Conservation (phyloP, 2,329 filamentous ascomycete species). For the Endoconidiophora polonica region DNA sequence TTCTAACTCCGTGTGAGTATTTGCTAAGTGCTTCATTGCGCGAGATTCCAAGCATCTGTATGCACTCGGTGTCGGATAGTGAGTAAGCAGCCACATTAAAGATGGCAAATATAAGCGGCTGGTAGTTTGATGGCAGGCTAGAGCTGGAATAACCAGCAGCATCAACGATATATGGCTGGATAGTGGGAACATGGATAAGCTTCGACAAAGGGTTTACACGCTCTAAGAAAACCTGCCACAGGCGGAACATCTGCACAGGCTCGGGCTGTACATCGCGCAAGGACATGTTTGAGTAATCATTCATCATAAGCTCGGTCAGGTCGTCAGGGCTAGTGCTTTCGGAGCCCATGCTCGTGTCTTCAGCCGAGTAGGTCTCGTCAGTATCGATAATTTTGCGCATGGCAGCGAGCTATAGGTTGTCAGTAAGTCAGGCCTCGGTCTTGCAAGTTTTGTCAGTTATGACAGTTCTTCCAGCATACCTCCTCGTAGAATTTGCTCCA, state of each 20-base stretch:
- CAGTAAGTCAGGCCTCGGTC: not conserved
- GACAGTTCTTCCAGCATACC: slow-evolving; percentile 22
- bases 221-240: slow-evolving; percentile 62
- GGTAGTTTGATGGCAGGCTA: slow-evolving; percentile 38
- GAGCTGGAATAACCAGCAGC: slow-evolving; percentile 35
- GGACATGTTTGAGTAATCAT: slow-evolving; percentile 24
- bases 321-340: slow-evolving; percentile 35
- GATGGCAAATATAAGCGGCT: slow-evolving; percentile 48
- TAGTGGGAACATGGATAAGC: slow-evolving; percentile 51
- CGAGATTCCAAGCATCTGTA: slow-evolving; percentile 32
- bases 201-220: slow-evolving; percentile 62
- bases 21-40: slow-evolving; percentile 33
- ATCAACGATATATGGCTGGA: slow-evolving; percentile 49
- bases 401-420: slow-evolving; percentile 30
- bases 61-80: slow-evolving; percentile 37
- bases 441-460: not conserved
- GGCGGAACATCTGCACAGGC: slow-evolving; percentile 46
- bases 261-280: slow-evolving; percentile 43
- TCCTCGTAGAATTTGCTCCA: slow-evolving; percentile 39
- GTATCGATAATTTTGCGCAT: slow-evolving; percentile 42
- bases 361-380: slow-evolving; percentile 21
- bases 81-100: slow-evolving; percentile 45
- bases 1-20: slow-evolving; percentile 35
- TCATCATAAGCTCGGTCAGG: slow-evolving; percentile 33
- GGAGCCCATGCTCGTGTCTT: slow-evolving; percentile 33